Base-by-base conservation (phyloP, 2,329 filamentous ascomycete species). In the Trichoderma breve region DNA sequence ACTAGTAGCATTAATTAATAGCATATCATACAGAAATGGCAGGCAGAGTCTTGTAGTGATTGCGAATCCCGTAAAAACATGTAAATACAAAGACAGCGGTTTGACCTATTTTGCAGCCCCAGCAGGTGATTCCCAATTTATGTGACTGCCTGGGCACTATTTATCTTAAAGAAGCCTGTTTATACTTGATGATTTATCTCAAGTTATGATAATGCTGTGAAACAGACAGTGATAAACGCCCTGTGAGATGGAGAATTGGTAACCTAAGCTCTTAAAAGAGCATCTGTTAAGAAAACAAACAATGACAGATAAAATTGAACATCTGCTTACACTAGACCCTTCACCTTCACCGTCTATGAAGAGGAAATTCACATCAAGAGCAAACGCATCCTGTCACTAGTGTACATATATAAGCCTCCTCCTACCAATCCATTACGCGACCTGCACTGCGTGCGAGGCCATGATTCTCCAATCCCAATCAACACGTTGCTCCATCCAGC, bases 361-460 rank as follows among this genome's bases (percentile, higher is more conserved):
- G 80, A 84, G 81, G 81, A 81, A 78, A 78, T 78, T 77, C 78
- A 79, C 78, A 77, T 76, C 75, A 76, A 79, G 79, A 78, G 78
- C 77, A 81, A 82, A 79, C 79, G 79, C 81, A 79, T 81, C 81
- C 82, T 83, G 81, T 81, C 80, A 85, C 81, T 86, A 86, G 84
- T 86, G 82, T 87, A 87, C 85, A 86, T 81, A 81, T 82, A 81
- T 81, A 78, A 79, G 75, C 75, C 78, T 76, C 77, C 76, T 75
- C 77, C 77, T 75, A 75, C 73, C 70, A 61, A 78, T 72, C 74
- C 68, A 76, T 72, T 76, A 72, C 71, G 77, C 73, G 73, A 76
- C 71, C 72, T 71, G 43, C 73, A 71, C 74, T 73, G 55, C 61
- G 74, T 74, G 61, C 71, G 72, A 72, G 71, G 73, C 70, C 74